Conservation (phyloP, 257 asterid genomes). For the Linaria vulgaris region DNA sequence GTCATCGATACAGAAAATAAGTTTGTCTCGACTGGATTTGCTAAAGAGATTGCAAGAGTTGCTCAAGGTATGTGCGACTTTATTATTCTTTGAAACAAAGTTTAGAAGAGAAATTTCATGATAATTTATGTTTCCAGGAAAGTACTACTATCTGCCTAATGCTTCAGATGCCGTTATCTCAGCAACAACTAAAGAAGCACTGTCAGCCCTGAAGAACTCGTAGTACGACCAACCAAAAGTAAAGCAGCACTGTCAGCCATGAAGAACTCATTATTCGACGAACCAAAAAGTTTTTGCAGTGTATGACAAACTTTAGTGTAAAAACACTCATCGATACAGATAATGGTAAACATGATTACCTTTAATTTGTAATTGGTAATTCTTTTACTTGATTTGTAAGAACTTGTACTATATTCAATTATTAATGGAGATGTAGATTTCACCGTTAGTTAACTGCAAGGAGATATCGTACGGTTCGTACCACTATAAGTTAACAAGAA, state of each 20-base stretch:
- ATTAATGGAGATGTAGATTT: not conserved
- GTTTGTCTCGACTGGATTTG: slow-evolving; percentile 95
- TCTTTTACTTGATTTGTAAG: not conserved
- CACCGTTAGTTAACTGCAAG: not conserved
- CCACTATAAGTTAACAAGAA: too few species aligned
- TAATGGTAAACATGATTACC: not conserved
- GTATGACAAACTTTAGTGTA: not conserved
- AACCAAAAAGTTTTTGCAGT: not conserved
- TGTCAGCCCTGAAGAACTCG: slow-evolving; percentile 71
- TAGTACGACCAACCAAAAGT: slow-evolving; percentile 28
- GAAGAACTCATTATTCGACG: slow-evolving; percentile 50
- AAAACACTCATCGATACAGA: not conserved
- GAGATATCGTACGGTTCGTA: too few species aligned
- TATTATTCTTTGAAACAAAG: not conserved
- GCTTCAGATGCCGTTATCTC: slow-evolving; percentile 98
- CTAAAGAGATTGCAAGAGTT: slow-evolving; percentile 95
- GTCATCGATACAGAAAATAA: slow-evolving; percentile 64
- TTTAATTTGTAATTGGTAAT: not conserved
- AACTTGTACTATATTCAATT: not conserved
- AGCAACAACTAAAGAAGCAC: slow-evolving; percentile 86
- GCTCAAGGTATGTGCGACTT: slow-evolving; percentile 97
- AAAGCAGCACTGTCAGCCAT: slow-evolving; percentile 82
- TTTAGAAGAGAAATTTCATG: not conserved
- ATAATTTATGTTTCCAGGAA: slow-evolving; percentile 51
- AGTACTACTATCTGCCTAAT: slow-evolving; percentile 93